These are phyloP conservation scores for Lodderomyces beijingensis DNA, from an alignment of 1,139 yeast genomes.

Conservation along the genomic window DNA sequence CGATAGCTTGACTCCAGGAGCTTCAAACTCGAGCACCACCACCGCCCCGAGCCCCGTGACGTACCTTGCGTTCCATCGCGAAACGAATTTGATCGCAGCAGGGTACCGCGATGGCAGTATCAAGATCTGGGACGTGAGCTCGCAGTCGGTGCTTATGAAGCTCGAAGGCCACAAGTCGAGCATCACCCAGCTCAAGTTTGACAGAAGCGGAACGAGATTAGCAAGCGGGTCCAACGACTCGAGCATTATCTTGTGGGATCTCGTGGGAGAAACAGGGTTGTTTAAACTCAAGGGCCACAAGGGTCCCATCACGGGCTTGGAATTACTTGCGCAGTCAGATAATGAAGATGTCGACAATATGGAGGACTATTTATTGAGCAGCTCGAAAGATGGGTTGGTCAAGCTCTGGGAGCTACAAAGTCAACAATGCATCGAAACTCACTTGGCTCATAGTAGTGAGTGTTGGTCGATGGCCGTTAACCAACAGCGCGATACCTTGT, in stretches of 20 bases:
- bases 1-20: slow-evolving; percentile 72
- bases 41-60: slow-evolving; percentile 64
- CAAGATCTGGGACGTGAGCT: slow-evolving; percentile 87
- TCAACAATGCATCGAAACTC: slow-evolving; percentile 91
- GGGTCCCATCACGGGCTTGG: slow-evolving; percentile 77
- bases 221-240: slow-evolving; percentile 87
- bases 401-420: slow-evolving; percentile 90
- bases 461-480: slow-evolving; percentile 77
- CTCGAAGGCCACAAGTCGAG: slow-evolving; percentile 87
- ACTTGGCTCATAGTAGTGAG: slow-evolving; percentile 88
- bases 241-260: slow-evolving; percentile 86
- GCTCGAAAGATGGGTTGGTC: slow-evolving; percentile 84
- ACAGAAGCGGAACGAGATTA: slow-evolving; percentile 75
- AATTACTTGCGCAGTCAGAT: slow-evolving; percentile 35
- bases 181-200: slow-evolving; percentile 65
- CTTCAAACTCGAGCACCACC: slow-evolving; percentile 59
- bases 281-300: slow-evolving; percentile 85
- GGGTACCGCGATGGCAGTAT: slow-evolving; percentile 89
- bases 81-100: slow-evolving; percentile 72
- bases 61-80: slow-evolving; percentile 52
- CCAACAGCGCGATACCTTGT: slow-evolving; percentile 33
- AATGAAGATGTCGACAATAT: slow-evolving; percentile 39
- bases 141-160: slow-evolving; percentile 69
- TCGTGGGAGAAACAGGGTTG: slow-evolving; percentile 86
- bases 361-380: slow-evolving; percentile 70